Percentiles rank a stretch among this genome's conserved stretches.
These are phyloP conservation scores for Keithomyces neogunnii DNA, from an alignment of 2,329 filamentous ascomycete species.

Conservation along the genomic window DNA sequence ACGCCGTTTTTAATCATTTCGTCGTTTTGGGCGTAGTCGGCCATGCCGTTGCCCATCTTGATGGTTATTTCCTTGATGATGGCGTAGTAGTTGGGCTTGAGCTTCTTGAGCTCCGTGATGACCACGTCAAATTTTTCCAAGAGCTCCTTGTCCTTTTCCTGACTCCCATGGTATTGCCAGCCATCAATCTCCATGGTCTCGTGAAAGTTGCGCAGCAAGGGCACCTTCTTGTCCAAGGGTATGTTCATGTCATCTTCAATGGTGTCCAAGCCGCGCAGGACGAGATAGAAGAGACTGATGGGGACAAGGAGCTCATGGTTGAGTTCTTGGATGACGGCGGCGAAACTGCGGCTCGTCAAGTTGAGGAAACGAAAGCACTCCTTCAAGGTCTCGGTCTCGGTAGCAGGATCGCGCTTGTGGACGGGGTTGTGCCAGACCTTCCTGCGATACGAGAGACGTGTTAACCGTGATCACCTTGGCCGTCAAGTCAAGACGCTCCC, in stretches of 20 bases:
- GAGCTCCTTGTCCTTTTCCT: conserved; percentile 91
- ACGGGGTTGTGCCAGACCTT: conserved; percentile 96
- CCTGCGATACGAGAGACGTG: conserved; percentile 39
- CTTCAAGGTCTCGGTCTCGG: conserved; percentile 65
- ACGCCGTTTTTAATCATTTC: conserved; percentile 75
- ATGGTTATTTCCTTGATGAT: conserved; percentile 90
- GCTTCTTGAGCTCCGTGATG: conserved; percentile 75
- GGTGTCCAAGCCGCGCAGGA: conserved; percentile 89
- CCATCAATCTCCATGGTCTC: conserved; percentile 71
- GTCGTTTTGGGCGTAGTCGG: conserved; percentile 81
- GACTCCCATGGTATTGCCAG: conserved; percentile 82
- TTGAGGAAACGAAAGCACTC: conserved; percentile 83
- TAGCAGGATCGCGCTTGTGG: conserved; percentile 68
- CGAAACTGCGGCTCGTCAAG: conserved; percentile 86
- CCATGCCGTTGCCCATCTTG: conserved; percentile 98
- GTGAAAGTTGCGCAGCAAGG: conserved; percentile 75
- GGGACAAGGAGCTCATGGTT: conserved; percentile 90
- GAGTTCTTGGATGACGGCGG: conserved; percentile 88
- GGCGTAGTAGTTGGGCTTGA: conserved; percentile 74
- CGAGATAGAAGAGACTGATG: conserved; percentile 85
- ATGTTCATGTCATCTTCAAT: conserved; percentile 99
- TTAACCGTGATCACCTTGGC: conserved; percentile 9
- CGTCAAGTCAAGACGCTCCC: not conserved
- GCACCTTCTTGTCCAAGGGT: conserved; percentile 71
- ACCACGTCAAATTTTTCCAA: conserved; percentile 88